phyloP scores from a whole-genome alignment of 768 basidiomycete genomes.

The Naganishia antarctica region DNA sequence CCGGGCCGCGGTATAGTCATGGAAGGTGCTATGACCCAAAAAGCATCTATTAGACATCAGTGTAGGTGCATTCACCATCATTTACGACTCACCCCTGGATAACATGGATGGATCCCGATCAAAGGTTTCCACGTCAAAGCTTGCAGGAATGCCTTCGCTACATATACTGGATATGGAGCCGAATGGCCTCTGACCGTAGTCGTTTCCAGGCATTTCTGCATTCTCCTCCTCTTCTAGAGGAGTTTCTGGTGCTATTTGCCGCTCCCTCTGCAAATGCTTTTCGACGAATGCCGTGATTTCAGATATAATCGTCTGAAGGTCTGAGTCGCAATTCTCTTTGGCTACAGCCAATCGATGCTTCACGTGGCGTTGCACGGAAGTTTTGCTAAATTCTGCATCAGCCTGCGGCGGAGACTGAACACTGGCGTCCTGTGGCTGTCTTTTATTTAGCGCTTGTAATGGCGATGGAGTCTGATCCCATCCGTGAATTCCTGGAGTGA shows the following conservation, averaged over 20 bases:
- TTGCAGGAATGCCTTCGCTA: not conserved
- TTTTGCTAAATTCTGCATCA: slow-evolving; percentile 40
- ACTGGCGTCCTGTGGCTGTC: not conserved
- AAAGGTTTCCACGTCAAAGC: not conserved
- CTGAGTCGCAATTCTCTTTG: slow-evolving; percentile 94
- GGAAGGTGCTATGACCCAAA: slow-evolving; percentile 29
- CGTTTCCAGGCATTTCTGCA: not conserved
- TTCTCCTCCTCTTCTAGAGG: slow-evolving; percentile 32
- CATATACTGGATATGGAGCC: slow-evolving; percentile 3
- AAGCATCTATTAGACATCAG: not conserved
- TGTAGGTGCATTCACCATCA: not conserved
- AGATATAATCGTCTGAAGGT: slow-evolving; percentile 86
- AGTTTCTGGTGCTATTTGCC: slow-evolving; percentile 52
- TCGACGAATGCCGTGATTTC: slow-evolving; percentile 93
- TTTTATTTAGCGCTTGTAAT: slow-evolving; percentile 36
- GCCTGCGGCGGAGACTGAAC: not conserved
- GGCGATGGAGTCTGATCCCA: slow-evolving; percentile 49
- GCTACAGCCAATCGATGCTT: slow-evolving; percentile 86
- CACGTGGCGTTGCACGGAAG: slow-evolving; percentile 72
- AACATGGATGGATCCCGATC: not conserved
- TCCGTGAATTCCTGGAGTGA: slow-evolving; percentile 38
- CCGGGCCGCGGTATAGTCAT: slow-evolving; percentile 35
- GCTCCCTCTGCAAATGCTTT: slow-evolving; percentile 72
- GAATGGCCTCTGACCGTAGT: not conserved
- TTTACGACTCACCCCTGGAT: slow-evolving; percentile 15